Percentiles rank a stretch among this genome's conserved stretches.
These are phyloP conservation scores for Emydomyces testavorans DNA, from an alignment of 2,329 filamentous ascomycete species.

Conservation along the genomic window DNA sequence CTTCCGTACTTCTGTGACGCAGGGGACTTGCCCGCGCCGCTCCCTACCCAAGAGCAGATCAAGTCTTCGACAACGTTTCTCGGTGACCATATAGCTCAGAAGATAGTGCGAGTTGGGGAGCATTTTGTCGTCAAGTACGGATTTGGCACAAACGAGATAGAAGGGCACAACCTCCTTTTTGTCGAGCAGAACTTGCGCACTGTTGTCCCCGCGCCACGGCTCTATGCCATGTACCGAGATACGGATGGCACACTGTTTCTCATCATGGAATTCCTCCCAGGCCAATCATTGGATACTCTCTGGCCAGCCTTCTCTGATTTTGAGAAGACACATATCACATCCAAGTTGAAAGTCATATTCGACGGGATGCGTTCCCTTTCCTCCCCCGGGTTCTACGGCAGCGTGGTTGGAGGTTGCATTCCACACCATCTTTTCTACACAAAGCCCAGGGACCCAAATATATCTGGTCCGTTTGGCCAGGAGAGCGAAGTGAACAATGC, in stretches of 20 bases:
- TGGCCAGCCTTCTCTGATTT: not conserved
- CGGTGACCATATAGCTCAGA: not conserved
- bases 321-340: conserved; percentile 3
- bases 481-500: conserved; percentile 19
- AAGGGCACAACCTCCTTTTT: conserved; percentile 6
- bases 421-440: conserved; percentile 20
- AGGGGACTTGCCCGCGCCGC: not conserved
- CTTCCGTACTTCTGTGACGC: not conserved
- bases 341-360: not conserved
- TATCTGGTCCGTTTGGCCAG: conserved; percentile 8
- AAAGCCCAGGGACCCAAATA: conserved; percentile 13
- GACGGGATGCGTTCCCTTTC: conserved; percentile 4
- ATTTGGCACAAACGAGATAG: conserved; percentile 1
- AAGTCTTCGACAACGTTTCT: conserved; percentile 1
- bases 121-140: conserved; percentile 6
- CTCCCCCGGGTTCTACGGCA: conserved; percentile 19
- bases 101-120: conserved; percentile 1
- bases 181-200: conserved; percentile 5
- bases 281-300: not conserved
- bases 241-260: conserved; percentile 1
- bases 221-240: conserved; percentile 9
- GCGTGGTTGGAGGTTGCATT: conserved; percentile 17
- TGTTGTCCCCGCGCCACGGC: conserved; percentile 4
- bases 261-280: not conserved
- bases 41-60: not conserved